phyloP scores from a whole-genome alignment of 83 land plant species.

The Picea mariana region DNA sequence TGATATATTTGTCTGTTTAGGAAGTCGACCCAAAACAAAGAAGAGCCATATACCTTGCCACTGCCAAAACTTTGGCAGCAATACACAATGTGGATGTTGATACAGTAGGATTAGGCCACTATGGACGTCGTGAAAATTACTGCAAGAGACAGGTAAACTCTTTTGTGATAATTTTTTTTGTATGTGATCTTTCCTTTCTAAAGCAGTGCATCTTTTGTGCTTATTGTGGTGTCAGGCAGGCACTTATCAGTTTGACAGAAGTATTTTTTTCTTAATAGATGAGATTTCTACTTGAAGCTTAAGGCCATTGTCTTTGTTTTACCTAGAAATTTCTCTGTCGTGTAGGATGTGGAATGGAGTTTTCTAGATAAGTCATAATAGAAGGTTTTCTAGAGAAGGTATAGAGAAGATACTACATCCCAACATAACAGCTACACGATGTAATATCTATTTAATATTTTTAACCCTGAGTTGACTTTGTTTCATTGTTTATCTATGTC shows the following conservation, averaged over 20 bases:
- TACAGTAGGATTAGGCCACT: constrained; percentile 70
- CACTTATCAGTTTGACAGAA: background rate
- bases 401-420: background rate
- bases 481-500: too few relatives aligned
- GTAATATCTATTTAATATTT: too few relatives aligned
- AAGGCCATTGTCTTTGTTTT: background rate
- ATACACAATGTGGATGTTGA: constrained; percentile 85
- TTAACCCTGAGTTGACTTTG: too few relatives aligned
- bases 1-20: constrained; percentile 32
- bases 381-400: background rate
- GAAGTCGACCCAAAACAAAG: constrained; percentile 64
- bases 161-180: too few relatives aligned
- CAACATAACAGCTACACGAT: too few relatives aligned
- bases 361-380: background rate
- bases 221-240: background rate
- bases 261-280: background rate
- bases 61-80: constrained; percentile 76
- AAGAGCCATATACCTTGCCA: constrained; percentile 67
- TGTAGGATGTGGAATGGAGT: background rate
- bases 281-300: background rate
- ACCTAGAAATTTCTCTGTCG: background rate
- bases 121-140: constrained; percentile 80
- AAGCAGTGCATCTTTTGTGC: background rate
- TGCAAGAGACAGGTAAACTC: constrained; percentile 84
- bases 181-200: background rate